phyloP scores from a whole-genome alignment of 208 protist species.

The Dictyostelium gargantuum region DNA sequence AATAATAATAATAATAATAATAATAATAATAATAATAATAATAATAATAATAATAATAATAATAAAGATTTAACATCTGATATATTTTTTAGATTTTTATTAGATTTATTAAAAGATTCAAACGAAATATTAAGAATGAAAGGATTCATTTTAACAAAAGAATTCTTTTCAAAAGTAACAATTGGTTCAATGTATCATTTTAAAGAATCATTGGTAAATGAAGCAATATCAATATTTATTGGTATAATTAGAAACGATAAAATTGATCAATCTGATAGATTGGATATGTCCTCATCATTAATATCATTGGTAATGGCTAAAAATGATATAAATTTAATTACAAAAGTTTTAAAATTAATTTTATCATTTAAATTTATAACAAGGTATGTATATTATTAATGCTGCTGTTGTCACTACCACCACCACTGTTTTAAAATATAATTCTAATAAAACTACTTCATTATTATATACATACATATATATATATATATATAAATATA shows the following conservation, averaged over 20 bases:
- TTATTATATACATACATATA: no score
- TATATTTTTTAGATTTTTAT: conserved; percentile 18
- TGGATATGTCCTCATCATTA: background rate
- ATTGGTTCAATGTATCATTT: background rate
- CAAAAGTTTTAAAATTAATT: conserved; percentile 25
- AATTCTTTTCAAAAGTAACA: background rate
- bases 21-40: background rate
- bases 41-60: background rate
- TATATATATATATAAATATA: no score
- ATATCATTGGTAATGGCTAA: background rate
- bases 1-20: background rate
- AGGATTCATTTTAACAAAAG: background rate
- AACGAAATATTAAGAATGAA: background rate
- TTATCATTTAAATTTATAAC: conserved; percentile 13
- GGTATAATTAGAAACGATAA: background rate
- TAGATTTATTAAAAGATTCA: conserved; percentile 15
- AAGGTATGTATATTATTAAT: background rate
- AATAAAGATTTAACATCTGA: conserved; percentile 1
- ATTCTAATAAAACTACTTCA: no score
- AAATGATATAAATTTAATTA: conserved; percentile 4
- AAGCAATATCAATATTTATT: background rate
- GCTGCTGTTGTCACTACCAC: no score
- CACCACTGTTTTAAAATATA: no score
- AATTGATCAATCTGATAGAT: background rate
- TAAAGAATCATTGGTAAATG: background rate